A percentile compares a stretch with the other conserved stretches of the same genome.
phyloP scores from a whole-genome alignment of 2,329 filamentous ascomycete species.

The Colletotrichum sp. region DNA sequence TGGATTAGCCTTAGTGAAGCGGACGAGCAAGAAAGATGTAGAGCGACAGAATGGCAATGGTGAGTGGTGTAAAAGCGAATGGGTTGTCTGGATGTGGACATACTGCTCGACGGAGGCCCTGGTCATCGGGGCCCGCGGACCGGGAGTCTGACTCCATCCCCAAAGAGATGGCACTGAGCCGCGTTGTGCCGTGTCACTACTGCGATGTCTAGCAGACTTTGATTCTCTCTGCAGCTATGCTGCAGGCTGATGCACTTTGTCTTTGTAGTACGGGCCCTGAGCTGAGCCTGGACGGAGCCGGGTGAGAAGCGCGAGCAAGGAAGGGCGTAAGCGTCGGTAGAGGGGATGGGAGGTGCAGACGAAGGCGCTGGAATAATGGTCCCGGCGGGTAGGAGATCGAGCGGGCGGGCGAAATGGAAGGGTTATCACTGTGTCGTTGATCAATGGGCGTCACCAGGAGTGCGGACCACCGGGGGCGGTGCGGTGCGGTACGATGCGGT shows the following conservation, averaged over 20 bases:
- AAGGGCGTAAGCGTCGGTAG: not conserved
- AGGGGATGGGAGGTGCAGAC: not conserved
- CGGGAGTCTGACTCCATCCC: conserved; percentile 18
- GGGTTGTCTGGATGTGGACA: conserved; percentile 25
- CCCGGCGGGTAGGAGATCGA: not conserved
- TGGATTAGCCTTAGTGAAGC: conserved; percentile 19
- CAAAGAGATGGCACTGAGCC: not conserved
- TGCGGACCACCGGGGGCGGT: not conserved
- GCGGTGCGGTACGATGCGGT: not conserved
- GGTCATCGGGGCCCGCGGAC: conserved; percentile 35
- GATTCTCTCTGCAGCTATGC: not conserved
- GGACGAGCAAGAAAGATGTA: not conserved
- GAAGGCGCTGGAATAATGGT: not conserved
- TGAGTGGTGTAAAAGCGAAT: not conserved
- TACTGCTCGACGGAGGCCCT: conserved; percentile 39
- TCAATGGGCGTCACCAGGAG: not conserved
- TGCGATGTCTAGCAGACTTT: not conserved
- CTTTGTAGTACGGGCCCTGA: not conserved
- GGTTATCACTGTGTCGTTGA: not conserved
- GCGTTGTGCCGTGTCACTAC: not conserved
- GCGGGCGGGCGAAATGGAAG: not conserved
- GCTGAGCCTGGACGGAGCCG: not conserved
- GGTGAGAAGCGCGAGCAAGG: not conserved
- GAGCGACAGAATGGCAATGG: not conserved
- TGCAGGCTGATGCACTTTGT: not conserved